These are phyloP conservation scores for Neofusicoccum sp. DNA, from an alignment of 2,329 filamentous ascomycete species.

Conservation along the genomic window DNA sequence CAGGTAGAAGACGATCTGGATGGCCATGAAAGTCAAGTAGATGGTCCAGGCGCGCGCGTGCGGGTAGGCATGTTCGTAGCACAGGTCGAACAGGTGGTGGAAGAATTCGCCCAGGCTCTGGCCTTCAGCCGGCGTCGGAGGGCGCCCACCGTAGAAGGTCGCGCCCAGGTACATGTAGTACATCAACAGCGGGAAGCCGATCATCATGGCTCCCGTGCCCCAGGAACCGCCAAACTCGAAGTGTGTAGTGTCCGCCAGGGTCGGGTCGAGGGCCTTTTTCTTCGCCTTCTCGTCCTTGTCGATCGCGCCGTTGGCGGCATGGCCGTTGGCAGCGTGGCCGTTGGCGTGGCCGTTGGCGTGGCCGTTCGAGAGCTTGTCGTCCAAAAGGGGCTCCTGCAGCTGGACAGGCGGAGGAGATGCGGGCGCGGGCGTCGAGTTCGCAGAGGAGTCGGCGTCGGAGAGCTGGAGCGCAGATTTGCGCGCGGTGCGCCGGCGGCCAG, in stretches of 20 bases:
- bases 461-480: slow-evolving; percentile 43
- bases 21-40: slow-evolving; percentile 92
- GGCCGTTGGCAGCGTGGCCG: slow-evolving; percentile 27
- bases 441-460: slow-evolving; percentile 25
- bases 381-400: slow-evolving; percentile 18
- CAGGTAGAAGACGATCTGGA: slow-evolving; percentile 82
- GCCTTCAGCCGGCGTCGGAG: slow-evolving; percentile 68
- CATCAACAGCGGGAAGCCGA: slow-evolving; percentile 91
- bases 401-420: neutral
- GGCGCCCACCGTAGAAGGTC: slow-evolving; percentile 84
- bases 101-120: slow-evolving; percentile 73
- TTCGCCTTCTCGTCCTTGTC: slow-evolving; percentile 37
- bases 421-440: slow-evolving; percentile 39
- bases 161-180: slow-evolving; percentile 99
- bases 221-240: slow-evolving; percentile 85
- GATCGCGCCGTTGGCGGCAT: slow-evolving; percentile 26
- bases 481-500: slow-evolving; percentile 46
- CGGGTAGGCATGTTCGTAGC: slow-evolving; percentile 85
- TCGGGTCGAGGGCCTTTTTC: slow-evolving; percentile 38
- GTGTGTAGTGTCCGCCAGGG: slow-evolving; percentile 32
- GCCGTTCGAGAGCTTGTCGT: slow-evolving; percentile 26
- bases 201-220: slow-evolving; percentile 85
- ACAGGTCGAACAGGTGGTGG: slow-evolving; percentile 68
- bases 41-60: slow-evolving; percentile 82
- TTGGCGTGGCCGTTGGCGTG: slow-evolving; percentile 40